Evolutionary conservation across 768 basidiomycete species (phyloP).

Genomic region (Coprinellus micaceus): DNA sequence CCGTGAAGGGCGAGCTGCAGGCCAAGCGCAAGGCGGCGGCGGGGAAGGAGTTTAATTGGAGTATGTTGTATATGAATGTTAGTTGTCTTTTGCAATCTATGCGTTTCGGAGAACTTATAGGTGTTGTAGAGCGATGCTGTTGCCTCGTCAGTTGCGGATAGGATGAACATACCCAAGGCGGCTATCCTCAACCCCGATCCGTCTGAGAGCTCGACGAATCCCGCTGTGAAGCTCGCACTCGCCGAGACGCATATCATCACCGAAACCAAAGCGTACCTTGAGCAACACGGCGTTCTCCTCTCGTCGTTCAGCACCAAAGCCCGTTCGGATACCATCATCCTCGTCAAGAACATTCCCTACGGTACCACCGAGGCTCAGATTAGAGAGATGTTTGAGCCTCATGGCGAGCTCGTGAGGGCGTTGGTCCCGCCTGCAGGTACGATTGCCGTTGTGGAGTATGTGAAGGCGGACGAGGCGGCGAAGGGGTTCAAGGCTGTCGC

Average conservation of each 20-base stretch:
- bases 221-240: slow-evolving; percentile 91
- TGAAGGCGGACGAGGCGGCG: slow-evolving; percentile 62
- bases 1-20: slow-evolving; percentile 57
- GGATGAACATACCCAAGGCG: slow-evolving; percentile 83
- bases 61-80: slow-evolving; percentile 96
- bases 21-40: slow-evolving; percentile 64
- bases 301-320: slow-evolving; percentile 50
- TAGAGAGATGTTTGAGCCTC: slow-evolving; percentile 71
- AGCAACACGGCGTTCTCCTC: slow-evolving; percentile 66
- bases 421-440: slow-evolving; percentile 91
- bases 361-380: slow-evolving; percentile 76
- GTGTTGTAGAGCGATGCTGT: slow-evolving; percentile 82
- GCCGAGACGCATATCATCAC: slow-evolving; percentile 96
- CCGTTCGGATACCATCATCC: slow-evolving; percentile 75
- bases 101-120: slow-evolving; percentile 13
- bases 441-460: slow-evolving; percentile 87
- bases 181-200: slow-evolving; percentile 82
- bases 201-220: slow-evolving; percentile 45
- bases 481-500: slow-evolving; percentile 79
- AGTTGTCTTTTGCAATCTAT: slow-evolving; percentile 32
- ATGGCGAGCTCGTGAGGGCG: slow-evolving; percentile 68
- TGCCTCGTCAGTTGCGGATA: slow-evolving; percentile 81
- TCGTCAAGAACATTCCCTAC: slow-evolving; percentile 97
- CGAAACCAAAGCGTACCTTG: slow-evolving; percentile 90
- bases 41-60: slow-evolving; percentile 87